Base-by-base conservation (phyloP, 164 flowering plant genomes). In the Akebia trifoliata region DNA sequence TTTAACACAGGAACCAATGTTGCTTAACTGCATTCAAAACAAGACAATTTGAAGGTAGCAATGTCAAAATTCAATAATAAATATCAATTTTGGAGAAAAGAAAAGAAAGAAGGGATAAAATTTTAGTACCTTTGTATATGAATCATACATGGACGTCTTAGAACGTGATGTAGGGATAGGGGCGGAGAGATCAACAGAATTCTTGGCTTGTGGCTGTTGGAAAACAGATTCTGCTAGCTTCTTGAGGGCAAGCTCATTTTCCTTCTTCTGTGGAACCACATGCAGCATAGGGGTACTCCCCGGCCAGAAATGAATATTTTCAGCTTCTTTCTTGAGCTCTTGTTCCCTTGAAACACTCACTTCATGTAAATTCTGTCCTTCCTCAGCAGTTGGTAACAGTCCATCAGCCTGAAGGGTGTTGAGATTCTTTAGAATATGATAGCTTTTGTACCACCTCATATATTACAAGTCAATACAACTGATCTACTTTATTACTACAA, bases 211-310 rank as follows among this genome's bases (percentile, higher is more conserved):
- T 54, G 56, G 69, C 62, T 60, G 36, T 40, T 58, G 62, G 42
- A 76, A 71, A 18, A 60, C 65, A 17, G 77, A 68, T 57, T 66
- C 66, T 53, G 78, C 82, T 37, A 70, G 55, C 59, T 66, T 69
- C 60, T 65, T 69, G 24, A 78, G 71, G 36, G 61, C 64, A 53
- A 71, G 63, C 65, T 78, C 76, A 61, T 72, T 75, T 31, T 38
- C 77, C 57, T 57, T 74, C 57, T 61, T 30, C 59, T 48, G 31
- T 31, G 66, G 57, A 60, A 60, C 52, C 32, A 36, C 45, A 43
- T 57, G 61, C 9, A 45, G 39, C 59, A 57, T n/a, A 22, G 48
- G 51, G 17, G 24, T 36, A 24, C 52, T 60, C 10, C 37, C 57
- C 7, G 65, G 42, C 57, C 42, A 21, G 34, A 14, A 17, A 34